These are phyloP conservation scores for Phanerochaete sordida DNA, from an alignment of 768 basidiomycete species.

Conservation along the genomic window DNA sequence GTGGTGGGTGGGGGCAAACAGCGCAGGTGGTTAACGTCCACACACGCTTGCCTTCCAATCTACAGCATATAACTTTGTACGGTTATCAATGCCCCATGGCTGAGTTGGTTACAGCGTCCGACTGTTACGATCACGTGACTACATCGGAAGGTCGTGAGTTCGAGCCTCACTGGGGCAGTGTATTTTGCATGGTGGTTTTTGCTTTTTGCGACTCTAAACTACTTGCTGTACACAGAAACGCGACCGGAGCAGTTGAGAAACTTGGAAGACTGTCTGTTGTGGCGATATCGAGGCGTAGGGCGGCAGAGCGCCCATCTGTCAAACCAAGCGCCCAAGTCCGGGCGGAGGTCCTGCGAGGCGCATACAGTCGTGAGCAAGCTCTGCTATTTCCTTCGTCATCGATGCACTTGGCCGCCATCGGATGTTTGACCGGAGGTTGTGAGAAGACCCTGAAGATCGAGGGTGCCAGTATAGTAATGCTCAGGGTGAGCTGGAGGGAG, in stretches of 20 bases:
- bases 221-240: too few relatives aligned
- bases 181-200: too few relatives aligned
- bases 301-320: neutral
- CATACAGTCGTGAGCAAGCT: too few relatives aligned
- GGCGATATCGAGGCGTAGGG: neutral
- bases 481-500: neutral
- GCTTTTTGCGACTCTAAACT: neutral
- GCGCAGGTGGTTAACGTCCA: too few relatives aligned
- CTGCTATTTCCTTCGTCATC: too few relatives aligned
- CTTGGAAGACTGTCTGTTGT: neutral
- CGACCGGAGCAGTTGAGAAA: too few relatives aligned
- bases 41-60: too few relatives aligned
- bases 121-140: slow-evolving; percentile 32
- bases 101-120: slow-evolving; percentile 51
- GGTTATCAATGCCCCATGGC: slow-evolving; percentile 40
- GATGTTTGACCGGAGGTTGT: neutral
- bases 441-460: neutral
- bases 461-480: neutral
- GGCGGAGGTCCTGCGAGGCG: neutral
- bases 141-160: slow-evolving; percentile 50
- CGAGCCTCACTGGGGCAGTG: slow-evolving; percentile 43
- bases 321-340: neutral
- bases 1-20: too few relatives aligned
- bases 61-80: too few relatives aligned
- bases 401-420: neutral